Conservation (phyloP, 2,329 filamentous ascomycete species). For the Cadophora sp. region DNA sequence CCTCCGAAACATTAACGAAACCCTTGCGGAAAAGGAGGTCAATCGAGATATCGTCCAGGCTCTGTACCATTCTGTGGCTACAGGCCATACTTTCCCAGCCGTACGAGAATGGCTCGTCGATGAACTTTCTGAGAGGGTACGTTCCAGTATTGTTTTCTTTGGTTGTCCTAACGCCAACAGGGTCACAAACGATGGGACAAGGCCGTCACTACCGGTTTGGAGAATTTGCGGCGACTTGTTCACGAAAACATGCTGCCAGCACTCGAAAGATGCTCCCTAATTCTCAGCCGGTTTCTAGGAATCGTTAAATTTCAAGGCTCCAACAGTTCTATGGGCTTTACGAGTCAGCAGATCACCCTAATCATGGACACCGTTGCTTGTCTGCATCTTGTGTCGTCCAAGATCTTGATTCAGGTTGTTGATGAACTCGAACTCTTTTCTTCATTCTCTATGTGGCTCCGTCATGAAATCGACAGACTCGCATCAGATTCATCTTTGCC, state of each 20-base stretch:
- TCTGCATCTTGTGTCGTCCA: constrained; percentile 77
- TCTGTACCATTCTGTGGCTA: constrained; percentile 83
- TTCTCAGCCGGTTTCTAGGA: constrained; percentile 82
- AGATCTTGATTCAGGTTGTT: constrained; percentile 72
- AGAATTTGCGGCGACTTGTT: constrained; percentile 76
- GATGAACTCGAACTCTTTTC: constrained; percentile 80
- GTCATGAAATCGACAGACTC: constrained; percentile 81
- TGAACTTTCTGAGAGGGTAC: constrained; percentile 77
- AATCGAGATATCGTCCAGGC: constrained; percentile 75
- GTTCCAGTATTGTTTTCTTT: neutral
- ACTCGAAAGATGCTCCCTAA: constrained; percentile 80
- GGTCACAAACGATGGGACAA: constrained; percentile 97
- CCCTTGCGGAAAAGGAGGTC: constrained; percentile 66
- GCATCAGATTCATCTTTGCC: constrained; percentile 65
- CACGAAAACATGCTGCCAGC: constrained; percentile 91
- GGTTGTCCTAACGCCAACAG: constrained; percentile 51
- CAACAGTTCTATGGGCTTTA: constrained; percentile 70
- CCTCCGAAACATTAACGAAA: constrained; percentile 77
- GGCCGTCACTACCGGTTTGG: constrained; percentile 77
- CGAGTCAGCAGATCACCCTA: constrained; percentile 65
- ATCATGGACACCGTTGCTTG: constrained; percentile 76
- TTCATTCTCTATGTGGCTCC: constrained; percentile 84
- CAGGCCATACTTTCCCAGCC: constrained; percentile 77
- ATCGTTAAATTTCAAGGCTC: constrained; percentile 80
- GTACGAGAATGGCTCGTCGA: constrained; percentile 90